Conservation (phyloP, 1,284 basidiomycete genomes). For the Tilletiaria anomala region DNA sequence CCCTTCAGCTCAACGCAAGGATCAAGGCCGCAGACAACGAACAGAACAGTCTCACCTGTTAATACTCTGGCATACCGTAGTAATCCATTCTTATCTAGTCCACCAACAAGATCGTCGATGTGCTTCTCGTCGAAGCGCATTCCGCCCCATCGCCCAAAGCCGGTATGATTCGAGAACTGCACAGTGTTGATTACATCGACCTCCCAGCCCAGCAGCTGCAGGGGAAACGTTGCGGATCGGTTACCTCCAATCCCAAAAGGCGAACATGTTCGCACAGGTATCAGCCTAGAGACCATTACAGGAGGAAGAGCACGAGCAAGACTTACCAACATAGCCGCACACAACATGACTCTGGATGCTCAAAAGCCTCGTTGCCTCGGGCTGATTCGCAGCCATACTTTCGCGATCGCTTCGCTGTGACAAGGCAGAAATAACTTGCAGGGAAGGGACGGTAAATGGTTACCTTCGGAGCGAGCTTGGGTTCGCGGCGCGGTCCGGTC, state of each 20-base stretch:
- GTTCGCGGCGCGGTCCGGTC: too few species aligned
- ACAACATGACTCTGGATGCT: constrained; percentile 81
- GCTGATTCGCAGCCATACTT: background rate
- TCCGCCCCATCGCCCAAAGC: constrained; percentile 49
- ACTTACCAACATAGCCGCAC: constrained; percentile 81
- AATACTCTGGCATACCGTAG: constrained; percentile 27
- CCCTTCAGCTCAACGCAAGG: too few species aligned
- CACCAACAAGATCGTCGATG: constrained; percentile 38
- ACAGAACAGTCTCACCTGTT: constrained; percentile 15
- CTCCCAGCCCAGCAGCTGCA: constrained; percentile 87
- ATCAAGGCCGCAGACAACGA: too few species aligned
- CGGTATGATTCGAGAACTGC: constrained; percentile 70
- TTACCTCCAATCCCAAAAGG: constrained; percentile 49
- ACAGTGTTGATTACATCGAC: constrained; percentile 95
- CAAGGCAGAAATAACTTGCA: too few species aligned
- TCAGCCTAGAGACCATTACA: background rate
- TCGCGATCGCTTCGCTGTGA: too few species aligned
- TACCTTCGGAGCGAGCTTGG: too few species aligned
- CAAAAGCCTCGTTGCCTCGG: constrained; percentile 32
- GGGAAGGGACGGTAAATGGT: too few species aligned
- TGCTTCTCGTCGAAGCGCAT: constrained; percentile 40
- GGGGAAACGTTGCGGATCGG: constrained; percentile 75
- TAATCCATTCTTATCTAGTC: constrained; percentile 23
- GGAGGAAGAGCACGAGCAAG: background rate
- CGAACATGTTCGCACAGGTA: background rate